These are phyloP conservation scores for Cicer cuneatum DNA, from an alignment of 306 rosid species.

Conservation along the genomic window DNA sequence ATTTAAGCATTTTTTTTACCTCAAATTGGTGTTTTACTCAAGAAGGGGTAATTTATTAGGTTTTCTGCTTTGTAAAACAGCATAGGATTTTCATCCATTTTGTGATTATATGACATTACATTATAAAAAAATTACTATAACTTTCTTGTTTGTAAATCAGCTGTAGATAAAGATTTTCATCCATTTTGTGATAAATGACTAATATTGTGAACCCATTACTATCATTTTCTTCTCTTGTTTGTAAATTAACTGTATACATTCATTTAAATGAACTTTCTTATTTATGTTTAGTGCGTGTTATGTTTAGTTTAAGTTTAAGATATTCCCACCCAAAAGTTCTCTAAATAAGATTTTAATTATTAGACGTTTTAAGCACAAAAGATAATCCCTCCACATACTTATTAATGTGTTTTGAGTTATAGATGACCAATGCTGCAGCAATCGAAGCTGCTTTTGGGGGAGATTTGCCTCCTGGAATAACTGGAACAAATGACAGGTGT, in stretches of 20 bases:
- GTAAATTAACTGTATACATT: neutral
- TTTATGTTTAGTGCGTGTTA: constrained; percentile 12
- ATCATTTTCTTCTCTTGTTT: neutral
- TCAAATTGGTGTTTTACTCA: neutral
- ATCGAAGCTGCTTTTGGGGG: constrained; percentile 95
- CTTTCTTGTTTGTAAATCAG: neutral
- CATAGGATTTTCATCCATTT: constrained; percentile 21
- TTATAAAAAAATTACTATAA: constrained; percentile 2
- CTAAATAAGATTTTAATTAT: neutral
- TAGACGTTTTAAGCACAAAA: neutral
- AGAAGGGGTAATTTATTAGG: neutral
- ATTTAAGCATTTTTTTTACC: neutral
- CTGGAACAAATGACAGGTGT: constrained; percentile 97
- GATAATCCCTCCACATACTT: neutral
- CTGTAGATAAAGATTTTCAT: neutral
- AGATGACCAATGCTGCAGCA: constrained; percentile 93
- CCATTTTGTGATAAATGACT: constrained; percentile 27
- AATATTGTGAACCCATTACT: constrained; percentile 17
- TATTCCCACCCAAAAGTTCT: neutral
- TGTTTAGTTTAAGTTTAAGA: neutral
- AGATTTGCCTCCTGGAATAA: constrained; percentile 95
- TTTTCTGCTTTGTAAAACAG: neutral
- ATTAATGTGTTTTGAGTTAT: constrained; percentile 40
- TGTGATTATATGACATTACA: constrained; percentile 22
- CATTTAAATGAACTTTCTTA: constrained; percentile 7